Evolutionary conservation across 2,329 filamentous ascomycete species (phyloP).

Genomic region (Pestalotiopsis sp.): DNA sequence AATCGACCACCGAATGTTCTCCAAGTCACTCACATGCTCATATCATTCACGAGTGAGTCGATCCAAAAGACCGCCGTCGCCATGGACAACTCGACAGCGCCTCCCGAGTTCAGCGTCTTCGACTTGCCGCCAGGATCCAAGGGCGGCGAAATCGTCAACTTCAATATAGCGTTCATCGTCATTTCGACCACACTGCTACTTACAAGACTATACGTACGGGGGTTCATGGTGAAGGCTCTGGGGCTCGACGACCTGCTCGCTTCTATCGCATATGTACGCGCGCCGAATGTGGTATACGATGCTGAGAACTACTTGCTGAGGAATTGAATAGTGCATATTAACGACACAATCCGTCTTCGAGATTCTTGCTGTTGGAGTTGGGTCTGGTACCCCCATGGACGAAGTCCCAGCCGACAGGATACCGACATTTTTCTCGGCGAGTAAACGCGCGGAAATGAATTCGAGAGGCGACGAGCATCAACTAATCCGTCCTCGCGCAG

Average conservation of each 20-base stretch:
- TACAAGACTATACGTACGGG: conserved; percentile 6
- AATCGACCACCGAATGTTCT: neutral
- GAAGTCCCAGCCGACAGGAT: conserved; percentile 5
- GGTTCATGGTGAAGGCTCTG: conserved; percentile 10
- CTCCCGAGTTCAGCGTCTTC: conserved; percentile 1
- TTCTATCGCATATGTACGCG: conserved; percentile 7
- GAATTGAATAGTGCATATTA: neutral
- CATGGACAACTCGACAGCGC: neutral
- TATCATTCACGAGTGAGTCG: neutral
- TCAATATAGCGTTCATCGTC: conserved; percentile 6
- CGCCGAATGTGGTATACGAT: too few species aligned
- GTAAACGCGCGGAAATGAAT: neutral
- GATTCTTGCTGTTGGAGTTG: conserved; percentile 12
- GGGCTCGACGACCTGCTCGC: conserved; percentile 7
- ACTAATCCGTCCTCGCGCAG: neutral
- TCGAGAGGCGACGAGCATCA: too few species aligned
- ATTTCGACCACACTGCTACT: conserved; percentile 6
- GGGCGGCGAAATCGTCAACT: neutral
- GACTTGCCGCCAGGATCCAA: conserved; percentile 4
- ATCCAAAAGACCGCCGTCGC: neutral
- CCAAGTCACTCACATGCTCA: neutral
- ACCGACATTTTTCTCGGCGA: conserved; percentile 9
- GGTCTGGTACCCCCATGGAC: conserved; percentile 10
- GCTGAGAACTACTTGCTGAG: neutral
- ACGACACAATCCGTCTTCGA: conserved; percentile 4